Percentiles rank a stretch among this genome's conserved stretches.
Evolutionary conservation across 2,329 filamentous ascomycete genomes (phyloP).

Genomic region (Trichoderma atrobrunneum): DNA sequence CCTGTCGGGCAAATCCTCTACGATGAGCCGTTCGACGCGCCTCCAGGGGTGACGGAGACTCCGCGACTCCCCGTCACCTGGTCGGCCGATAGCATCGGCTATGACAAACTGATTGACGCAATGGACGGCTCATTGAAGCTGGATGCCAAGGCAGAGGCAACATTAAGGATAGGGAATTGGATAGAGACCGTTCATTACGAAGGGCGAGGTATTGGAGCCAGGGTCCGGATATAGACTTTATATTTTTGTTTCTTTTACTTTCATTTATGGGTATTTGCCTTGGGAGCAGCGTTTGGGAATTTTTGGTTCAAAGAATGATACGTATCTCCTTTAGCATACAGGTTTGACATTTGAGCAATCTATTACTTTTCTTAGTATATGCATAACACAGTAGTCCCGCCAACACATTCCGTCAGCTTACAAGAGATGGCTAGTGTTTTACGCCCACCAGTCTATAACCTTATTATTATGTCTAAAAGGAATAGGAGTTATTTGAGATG

Average conservation of each 20-base stretch:
- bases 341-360: neutral
- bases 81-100: conserved; percentile 73
- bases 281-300: neutral
- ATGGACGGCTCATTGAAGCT: conserved; percentile 77
- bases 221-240: conserved; percentile 34
- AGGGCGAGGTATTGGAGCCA: conserved; percentile 68
- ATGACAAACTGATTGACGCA: conserved; percentile 75
- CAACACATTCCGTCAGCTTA: neutral
- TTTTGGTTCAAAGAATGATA: neutral
- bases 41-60: conserved; percentile 68
- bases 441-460: neutral
- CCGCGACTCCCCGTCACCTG: conserved; percentile 81
- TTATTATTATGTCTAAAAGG: neutral
- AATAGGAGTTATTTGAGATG: neutral
- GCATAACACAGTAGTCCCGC: neutral
- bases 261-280: neutral
- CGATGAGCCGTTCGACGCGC: conserved; percentile 69
- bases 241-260: neutral
- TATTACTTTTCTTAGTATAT: neutral
- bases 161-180: conserved; percentile 72
- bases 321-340: neutral
- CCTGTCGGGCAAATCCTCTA: conserved; percentile 76
- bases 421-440: neutral
- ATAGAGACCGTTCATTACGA: conserved; percentile 67
- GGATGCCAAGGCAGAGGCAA: conserved; percentile 73